Evolutionary conservation across 1,284 basidiomycete species (phyloP), one percentile per base, ranked within the genome.

Genomic region (Heterobasidion occidentale): DNA sequence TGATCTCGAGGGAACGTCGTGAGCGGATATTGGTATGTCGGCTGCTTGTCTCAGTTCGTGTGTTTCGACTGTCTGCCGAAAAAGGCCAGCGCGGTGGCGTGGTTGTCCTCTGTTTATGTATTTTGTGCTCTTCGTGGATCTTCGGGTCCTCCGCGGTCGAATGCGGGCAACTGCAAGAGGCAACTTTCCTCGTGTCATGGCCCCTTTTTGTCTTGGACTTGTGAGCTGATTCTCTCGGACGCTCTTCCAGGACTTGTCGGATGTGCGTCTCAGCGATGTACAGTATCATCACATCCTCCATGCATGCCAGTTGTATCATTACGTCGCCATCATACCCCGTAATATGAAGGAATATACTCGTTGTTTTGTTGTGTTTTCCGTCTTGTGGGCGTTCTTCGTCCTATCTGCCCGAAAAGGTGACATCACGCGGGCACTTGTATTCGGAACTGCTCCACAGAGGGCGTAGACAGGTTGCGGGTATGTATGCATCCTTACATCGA

Each of bases 301-400:
- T 58, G 54, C 57, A 56, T 50, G 51, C 46, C 55, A 35, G 44
- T 46, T 58, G 56, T 56, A 58, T 54, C 57, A 53, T 60, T 56
- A 58, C 55, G 47, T 53, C 42, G 52, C 20, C 52, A n/a, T 19
- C 51, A 55, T 57, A 48, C 54, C 52, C 54, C 53, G 35, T 50
- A 55, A 42, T 42, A n/a, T 50, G 45, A 52, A 57, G 53, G 36
- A 47, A 59, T 56, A 33, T 49, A 33, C 47, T 49, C 8, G 36
- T 35, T 20, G 17, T 12, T 36, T 42, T 51, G 50, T 51, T 51
- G 50, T 36, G 33, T n/a, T 38, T 9, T 42, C 14, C 34, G 20
- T 51, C n/a, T 48, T 14, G 20, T 14, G 47, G 12, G 19, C 19
- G 20, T 48, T 17, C 17, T 17, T 33, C 12, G 17, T 48, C 20